Evolutionary conservation across 164 flowering plant genomes (phyloP).

Genomic region (Nymphaea thermarum): DNA sequence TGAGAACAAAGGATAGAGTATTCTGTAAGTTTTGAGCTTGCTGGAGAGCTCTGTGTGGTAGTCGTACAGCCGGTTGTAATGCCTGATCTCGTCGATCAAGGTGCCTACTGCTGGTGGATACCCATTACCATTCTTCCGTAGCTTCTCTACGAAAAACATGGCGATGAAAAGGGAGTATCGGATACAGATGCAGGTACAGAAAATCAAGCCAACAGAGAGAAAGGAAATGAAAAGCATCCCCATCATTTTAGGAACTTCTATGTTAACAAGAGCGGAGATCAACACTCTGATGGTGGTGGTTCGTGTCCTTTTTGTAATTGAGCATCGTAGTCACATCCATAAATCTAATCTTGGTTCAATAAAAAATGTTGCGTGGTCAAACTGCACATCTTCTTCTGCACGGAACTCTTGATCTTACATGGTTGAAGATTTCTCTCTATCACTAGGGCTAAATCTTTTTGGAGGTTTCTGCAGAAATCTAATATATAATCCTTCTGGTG

Average conservation of each 20-base stretch:
- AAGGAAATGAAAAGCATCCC: neutral
- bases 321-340: no score
- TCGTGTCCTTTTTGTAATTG: no score
- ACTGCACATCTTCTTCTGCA: no score
- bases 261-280: no score
- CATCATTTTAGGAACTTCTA: neutral
- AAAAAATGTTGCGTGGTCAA: no score
- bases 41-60: constrained; percentile 28
- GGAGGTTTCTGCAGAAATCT: no score
- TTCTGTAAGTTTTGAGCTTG: constrained; percentile 36
- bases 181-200: neutral
- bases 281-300: no score
- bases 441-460: no score
- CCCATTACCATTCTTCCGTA: constrained; percentile 5
- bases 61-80: constrained; percentile 35
- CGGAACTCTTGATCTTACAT: no score
- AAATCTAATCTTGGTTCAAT: no score
- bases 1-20: constrained; percentile 31
- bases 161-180: neutral
- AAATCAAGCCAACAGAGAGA: neutral
- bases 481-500: no score
- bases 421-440: no score
- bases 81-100: constrained; percentile 15
- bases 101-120: constrained; percentile 23
- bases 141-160: neutral